A percentile compares a stretch with the other conserved stretches of the same genome.
These are phyloP conservation scores for Chaetomiaceae sp. DNA, from an alignment of 2,329 filamentous ascomycete genomes.

Conservation along the genomic window DNA sequence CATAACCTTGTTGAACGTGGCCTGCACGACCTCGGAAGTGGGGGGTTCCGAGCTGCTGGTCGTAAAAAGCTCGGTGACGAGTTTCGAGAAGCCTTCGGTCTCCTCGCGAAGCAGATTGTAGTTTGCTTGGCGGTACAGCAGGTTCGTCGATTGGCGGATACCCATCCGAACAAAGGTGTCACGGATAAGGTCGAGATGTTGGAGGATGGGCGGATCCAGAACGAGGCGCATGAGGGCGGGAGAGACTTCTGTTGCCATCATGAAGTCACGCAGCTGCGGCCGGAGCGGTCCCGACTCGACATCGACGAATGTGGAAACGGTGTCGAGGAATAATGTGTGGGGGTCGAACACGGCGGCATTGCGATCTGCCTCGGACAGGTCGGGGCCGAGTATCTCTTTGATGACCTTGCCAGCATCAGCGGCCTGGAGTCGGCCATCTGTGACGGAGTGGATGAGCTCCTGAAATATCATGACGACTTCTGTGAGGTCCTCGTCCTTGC, in stretches of 20 bases:
- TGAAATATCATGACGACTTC: conserved; percentile 72
- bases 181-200: conserved; percentile 73
- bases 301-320: conserved; percentile 72
- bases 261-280: conserved; percentile 58
- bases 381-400: conserved; percentile 64
- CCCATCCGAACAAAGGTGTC: conserved; percentile 79
- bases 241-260: conserved; percentile 68
- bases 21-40: conserved; percentile 70
- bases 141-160: conserved; percentile 85
- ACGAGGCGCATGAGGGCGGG: conserved; percentile 69
- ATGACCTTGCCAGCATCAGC: conserved; percentile 66
- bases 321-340: conserved; percentile 74
- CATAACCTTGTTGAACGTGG: conserved; percentile 88
- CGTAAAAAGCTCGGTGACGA: conserved; percentile 92
- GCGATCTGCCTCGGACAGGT: conserved; percentile 46
- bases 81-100: conserved; percentile 92
- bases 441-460: conserved; percentile 72
- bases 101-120: conserved; percentile 95
- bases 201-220: conserved; percentile 73
- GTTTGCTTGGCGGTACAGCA: conserved; percentile 91
- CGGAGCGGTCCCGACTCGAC: conserved; percentile 51
- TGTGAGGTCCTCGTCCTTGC: conserved; percentile 61
- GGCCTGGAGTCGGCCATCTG: conserved; percentile 64
- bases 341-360: conserved; percentile 53
- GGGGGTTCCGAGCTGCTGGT: conserved; percentile 71